A percentile compares a stretch with the other conserved stretches of the same genome.
phyloP scores from a whole-genome alignment of 768 basidiomycete genomes.

The Mycena olivaceomarginata region DNA sequence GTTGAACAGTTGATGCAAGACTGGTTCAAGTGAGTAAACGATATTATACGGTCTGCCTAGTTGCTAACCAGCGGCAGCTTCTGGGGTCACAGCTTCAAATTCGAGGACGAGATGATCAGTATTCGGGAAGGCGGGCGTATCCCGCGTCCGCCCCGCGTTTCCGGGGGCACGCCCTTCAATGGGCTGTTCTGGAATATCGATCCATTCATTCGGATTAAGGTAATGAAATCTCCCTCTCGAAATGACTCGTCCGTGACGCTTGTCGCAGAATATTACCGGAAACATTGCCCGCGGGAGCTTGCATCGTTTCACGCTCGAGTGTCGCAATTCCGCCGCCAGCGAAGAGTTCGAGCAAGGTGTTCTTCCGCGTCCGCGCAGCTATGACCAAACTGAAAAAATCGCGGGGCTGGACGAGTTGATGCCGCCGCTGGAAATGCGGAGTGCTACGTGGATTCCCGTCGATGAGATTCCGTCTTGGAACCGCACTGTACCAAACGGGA shows the following conservation, averaged over 20 bases:
- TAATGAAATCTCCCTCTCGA: conserved; percentile 31
- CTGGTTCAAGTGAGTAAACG: conserved; percentile 63
- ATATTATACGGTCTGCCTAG: conserved; percentile 15
- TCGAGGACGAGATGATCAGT: conserved; percentile 54
- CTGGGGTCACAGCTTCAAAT: conserved; percentile 64
- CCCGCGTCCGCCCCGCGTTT: background rate
- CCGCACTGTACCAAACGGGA: too few species aligned
- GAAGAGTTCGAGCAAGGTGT: conserved; percentile 15
- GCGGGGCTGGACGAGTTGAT: background rate
- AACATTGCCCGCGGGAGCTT: conserved; percentile 14
- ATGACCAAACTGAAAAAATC: background rate
- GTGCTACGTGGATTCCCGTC: background rate
- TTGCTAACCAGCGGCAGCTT: conserved; percentile 56
- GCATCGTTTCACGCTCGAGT: conserved; percentile 21
- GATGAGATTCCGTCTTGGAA: too few species aligned
- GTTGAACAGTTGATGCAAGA: conserved; percentile 52
- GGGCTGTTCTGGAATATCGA: conserved; percentile 56
- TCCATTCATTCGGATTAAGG: conserved; percentile 64
- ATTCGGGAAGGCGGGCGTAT: conserved; percentile 65
- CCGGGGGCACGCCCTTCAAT: background rate
- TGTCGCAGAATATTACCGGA: conserved; percentile 43
- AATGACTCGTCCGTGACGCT: background rate
- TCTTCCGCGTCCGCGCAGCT: conserved; percentile 3
- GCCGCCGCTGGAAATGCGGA: background rate
- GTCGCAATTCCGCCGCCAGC: conserved; percentile 1